phyloP scores from a whole-genome alignment of 768 basidiomycete species.

The Collybia mongolica region DNA sequence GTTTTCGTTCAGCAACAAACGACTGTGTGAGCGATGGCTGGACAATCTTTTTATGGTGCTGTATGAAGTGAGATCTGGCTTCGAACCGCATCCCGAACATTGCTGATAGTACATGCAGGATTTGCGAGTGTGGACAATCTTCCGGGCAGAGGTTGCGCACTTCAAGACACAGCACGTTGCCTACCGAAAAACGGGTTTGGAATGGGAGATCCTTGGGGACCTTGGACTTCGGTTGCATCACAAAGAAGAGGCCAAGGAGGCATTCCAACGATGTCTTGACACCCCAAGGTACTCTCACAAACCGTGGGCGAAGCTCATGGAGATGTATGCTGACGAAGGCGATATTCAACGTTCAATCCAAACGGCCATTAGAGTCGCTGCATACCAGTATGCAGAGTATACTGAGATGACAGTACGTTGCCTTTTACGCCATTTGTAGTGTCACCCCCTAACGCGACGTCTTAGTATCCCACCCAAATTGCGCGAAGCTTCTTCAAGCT shows the following conservation, averaged over 20 bases:
- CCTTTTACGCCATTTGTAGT: too few relatives aligned
- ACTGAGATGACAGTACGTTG: conserved; percentile 79
- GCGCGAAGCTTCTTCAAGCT: conserved; percentile 92
- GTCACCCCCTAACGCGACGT: not conserved
- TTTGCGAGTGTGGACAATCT: conserved; percentile 97
- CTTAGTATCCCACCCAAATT: conserved; percentile 86
- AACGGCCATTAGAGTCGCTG: conserved; percentile 88
- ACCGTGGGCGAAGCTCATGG: conserved; percentile 91
- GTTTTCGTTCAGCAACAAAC: conserved; percentile 94
- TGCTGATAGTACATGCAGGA: conserved; percentile 51
- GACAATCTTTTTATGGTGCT: conserved; percentile 98
- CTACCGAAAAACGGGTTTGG: conserved; percentile 93
- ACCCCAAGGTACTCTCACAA: conserved; percentile 82
- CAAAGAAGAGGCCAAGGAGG: conserved; percentile 98
- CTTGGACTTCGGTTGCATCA: conserved; percentile 91
- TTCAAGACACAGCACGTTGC: conserved; percentile 99
- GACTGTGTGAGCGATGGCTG: conserved; percentile 95
- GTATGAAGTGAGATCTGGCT: conserved; percentile 71
- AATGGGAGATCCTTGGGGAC: conserved; percentile 99
- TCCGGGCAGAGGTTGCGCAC: conserved; percentile 96
- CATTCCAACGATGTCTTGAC: conserved; percentile 93
- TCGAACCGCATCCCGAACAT: too few relatives aligned
- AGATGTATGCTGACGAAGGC: conserved; percentile 96
- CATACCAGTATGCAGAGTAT: conserved; percentile 90
- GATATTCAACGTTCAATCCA: conserved; percentile 90